phyloP scores from a whole-genome alignment of 192 early-diverging fungal genomes.

The Linnemannia hyalina region DNA sequence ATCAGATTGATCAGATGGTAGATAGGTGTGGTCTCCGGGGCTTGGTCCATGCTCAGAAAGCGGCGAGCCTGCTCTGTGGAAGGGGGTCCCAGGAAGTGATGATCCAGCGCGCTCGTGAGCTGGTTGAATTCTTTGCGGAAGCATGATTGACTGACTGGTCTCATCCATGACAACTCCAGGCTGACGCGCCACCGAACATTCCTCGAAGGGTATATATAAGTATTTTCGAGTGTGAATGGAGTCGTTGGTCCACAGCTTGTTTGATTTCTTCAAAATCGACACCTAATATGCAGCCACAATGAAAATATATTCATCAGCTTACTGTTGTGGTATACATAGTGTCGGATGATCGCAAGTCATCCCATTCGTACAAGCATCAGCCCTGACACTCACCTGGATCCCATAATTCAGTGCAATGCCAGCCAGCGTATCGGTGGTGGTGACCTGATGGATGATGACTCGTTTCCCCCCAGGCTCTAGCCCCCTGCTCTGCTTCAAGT shows the following conservation, averaged over 20 bases:
- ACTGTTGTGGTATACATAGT: not conserved
- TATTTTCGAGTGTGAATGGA: slow-evolving; percentile 65
- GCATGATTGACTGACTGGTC: slow-evolving; percentile 27
- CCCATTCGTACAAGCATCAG: not conserved
- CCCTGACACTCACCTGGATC: slow-evolving; percentile 48
- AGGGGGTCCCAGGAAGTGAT: not conserved
- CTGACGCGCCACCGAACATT: slow-evolving; percentile 42
- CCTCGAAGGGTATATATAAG: slow-evolving; percentile 64
- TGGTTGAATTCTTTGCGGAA: slow-evolving; percentile 32
- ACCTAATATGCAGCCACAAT: slow-evolving; percentile 31
- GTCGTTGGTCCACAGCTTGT: slow-evolving; percentile 67
- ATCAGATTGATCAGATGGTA: not conserved
- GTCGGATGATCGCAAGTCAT: not conserved
- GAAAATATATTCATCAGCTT: not conserved
- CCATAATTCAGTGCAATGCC: slow-evolving; percentile 66
- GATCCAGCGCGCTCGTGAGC: slow-evolving; percentile 4
- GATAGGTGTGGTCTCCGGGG: not conserved
- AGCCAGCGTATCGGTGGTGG: slow-evolving; percentile 58
- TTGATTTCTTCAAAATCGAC: slow-evolving; percentile 57
- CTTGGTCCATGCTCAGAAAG: not conserved
- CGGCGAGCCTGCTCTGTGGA: not conserved
- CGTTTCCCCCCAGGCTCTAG: slow-evolving; percentile 15
- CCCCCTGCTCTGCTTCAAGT: not conserved
- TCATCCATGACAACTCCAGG: slow-evolving; percentile 37
- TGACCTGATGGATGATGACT: slow-evolving; percentile 61